Percentiles rank a stretch among this genome's conserved stretches.
Conservation (phyloP, 140 eudicot genomes). For the Stevia rebaudiana region DNA sequence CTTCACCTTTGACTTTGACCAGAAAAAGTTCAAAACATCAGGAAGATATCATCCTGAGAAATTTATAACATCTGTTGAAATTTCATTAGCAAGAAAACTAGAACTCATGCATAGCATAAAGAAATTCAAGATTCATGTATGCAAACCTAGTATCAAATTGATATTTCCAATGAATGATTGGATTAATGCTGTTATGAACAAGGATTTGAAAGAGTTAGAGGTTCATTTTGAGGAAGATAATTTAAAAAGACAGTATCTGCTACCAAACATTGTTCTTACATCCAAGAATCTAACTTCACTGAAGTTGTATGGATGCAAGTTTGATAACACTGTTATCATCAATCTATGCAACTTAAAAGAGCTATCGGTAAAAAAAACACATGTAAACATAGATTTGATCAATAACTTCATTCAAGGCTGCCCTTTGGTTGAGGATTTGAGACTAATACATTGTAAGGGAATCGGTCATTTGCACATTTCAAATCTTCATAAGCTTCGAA, state of each 20-base stretch:
- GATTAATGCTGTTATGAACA: slow-evolving; percentile 33
- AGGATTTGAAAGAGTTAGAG: slow-evolving; percentile 48
- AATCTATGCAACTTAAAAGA: slow-evolving; percentile 34
- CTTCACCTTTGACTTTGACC: slow-evolving; percentile 46
- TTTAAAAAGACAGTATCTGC: slow-evolving; percentile 13
- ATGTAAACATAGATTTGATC: slow-evolving; percentile 27
- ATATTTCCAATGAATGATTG: slow-evolving; percentile 17
- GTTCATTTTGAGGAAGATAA: slow-evolving; percentile 26
- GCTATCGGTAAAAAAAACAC: slow-evolving; percentile 35
- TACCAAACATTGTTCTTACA: slow-evolving; percentile 26
- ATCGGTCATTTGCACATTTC: slow-evolving; percentile 30
- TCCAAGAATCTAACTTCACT: slow-evolving; percentile 36
- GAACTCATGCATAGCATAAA: slow-evolving; percentile 28
- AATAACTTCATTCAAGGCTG: slow-evolving; percentile 32
- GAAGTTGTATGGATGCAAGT: slow-evolving; percentile 35
- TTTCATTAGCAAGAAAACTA: slow-evolving; percentile 33
- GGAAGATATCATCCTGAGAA: slow-evolving; percentile 7
- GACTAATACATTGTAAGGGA: slow-evolving; percentile 35
- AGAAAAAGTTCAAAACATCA: slow-evolving; percentile 27
- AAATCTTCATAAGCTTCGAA: slow-evolving; percentile 28
- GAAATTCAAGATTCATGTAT: slow-evolving; percentile 39
- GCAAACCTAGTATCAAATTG: not conserved
- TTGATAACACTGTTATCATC: slow-evolving; percentile 8
- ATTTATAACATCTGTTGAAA: slow-evolving; percentile 28
- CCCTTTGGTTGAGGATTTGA: slow-evolving; percentile 54